phyloP scores from a whole-genome alignment of 441 rosid genomes.

The Lepidium campestre region DNA sequence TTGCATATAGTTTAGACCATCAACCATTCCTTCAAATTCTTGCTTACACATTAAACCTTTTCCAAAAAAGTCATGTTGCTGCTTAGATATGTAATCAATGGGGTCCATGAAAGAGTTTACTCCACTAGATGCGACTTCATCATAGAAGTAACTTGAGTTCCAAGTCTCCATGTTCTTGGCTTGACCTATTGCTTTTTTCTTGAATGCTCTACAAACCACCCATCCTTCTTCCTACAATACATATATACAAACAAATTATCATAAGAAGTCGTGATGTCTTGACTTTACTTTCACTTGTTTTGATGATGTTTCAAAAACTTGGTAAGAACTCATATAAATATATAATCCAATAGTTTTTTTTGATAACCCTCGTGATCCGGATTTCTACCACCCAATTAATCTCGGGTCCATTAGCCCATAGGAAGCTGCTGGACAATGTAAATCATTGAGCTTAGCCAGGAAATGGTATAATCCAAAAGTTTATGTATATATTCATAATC shows the following conservation, averaged over 20 bases:
- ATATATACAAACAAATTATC: not conserved
- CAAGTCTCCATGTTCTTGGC: slow-evolving; percentile 48
- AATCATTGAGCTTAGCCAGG: too few relatives aligned
- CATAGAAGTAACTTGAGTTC: slow-evolving; percentile 60
- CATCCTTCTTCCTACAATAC: slow-evolving; percentile 82
- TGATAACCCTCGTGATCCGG: too few relatives aligned
- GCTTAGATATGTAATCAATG: slow-evolving; percentile 31
- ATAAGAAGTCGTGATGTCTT: not conserved
- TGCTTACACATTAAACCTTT: slow-evolving; percentile 51
- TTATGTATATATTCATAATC: too few relatives aligned
- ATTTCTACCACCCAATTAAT: too few relatives aligned
- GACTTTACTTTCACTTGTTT: not conserved
- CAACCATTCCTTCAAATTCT: slow-evolving; percentile 50
- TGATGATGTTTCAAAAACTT: not conserved
- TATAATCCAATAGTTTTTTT: too few relatives aligned
- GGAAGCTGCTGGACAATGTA: too few relatives aligned
- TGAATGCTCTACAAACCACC: slow-evolving; percentile 93
- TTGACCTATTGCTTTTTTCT: slow-evolving; percentile 51
- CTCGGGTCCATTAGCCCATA: too few relatives aligned
- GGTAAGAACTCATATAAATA: not conserved
- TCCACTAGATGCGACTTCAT: slow-evolving; percentile 39
- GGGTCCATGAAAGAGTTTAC: slow-evolving; percentile 50
- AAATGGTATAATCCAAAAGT: too few relatives aligned
- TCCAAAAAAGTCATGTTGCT: slow-evolving; percentile 4
- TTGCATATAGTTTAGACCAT: slow-evolving; percentile 40